These are phyloP conservation scores for Filosporella fistucella DNA, from an alignment of 495 filamentous ascomycete genomes.

Conservation along the genomic window DNA sequence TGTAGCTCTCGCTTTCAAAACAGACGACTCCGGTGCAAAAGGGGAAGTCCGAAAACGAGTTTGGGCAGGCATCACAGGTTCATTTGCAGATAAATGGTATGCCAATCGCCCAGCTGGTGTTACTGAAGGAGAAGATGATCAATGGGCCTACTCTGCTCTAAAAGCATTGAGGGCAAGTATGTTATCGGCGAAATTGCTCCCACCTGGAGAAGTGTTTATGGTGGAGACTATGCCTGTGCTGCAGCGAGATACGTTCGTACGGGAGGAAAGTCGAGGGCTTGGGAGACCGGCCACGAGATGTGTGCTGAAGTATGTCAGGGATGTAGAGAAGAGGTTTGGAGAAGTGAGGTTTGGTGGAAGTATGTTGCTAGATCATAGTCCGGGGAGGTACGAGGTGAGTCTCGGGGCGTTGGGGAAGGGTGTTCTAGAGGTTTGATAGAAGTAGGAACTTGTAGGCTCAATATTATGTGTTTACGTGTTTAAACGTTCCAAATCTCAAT, in stretches of 20 bases:
- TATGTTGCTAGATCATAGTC: conserved; percentile 74
- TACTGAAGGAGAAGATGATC: conserved; percentile 42
- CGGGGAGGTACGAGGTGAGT: conserved; percentile 66
- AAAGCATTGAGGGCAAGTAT: conserved; percentile 63
- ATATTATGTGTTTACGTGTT: no score
- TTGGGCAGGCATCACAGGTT: conserved; percentile 52
- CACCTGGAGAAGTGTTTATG: conserved; percentile 73
- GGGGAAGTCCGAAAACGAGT: conserved; percentile 62
- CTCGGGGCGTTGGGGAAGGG: conserved; percentile 49
- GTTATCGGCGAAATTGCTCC: conserved; percentile 64
- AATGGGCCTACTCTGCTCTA: conserved; percentile 67
- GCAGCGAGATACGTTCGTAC: conserved; percentile 12
- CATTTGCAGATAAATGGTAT: conserved; percentile 42
- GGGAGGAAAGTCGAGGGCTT: conserved; percentile 27
- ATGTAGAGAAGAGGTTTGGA: conserved; percentile 63
- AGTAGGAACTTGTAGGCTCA: no score
- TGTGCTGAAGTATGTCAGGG: conserved; percentile 59
- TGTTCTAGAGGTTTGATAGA: no score
- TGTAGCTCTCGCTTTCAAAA: conserved; percentile 66
- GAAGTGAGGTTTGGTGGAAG: conserved; percentile 67
- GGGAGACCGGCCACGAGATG: conserved; percentile 60
- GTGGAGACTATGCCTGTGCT: conserved; percentile 60
- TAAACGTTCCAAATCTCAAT: no score
- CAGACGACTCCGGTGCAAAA: conserved; percentile 59
- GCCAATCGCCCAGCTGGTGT: conserved; percentile 14